Percentiles rank a stretch among this genome's conserved stretches.
These are phyloP conservation scores for Lunasporangiospora selenospora DNA, from an alignment of 192 early-diverging fungal species.

Conservation along the genomic window DNA sequence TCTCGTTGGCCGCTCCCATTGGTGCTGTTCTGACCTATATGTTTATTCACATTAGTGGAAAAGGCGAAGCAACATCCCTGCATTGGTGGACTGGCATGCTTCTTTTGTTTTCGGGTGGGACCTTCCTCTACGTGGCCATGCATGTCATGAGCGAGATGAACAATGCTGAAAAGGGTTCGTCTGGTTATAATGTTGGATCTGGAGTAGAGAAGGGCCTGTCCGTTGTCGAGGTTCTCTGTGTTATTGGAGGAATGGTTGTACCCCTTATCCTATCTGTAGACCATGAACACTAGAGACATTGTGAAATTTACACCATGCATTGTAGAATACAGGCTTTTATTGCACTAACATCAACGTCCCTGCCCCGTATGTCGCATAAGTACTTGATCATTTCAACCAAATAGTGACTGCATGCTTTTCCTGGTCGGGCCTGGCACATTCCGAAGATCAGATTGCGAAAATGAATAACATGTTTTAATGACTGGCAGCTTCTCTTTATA, in stretches of 20 bases:
- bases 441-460: too few relatives aligned
- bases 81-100: constrained; percentile 81
- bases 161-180: constrained; percentile 18
- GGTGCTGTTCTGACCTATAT: constrained; percentile 71
- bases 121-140: constrained; percentile 93
- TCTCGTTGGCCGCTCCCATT: constrained; percentile 86
- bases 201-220: constrained; percentile 36
- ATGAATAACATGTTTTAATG: too few relatives aligned
- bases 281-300: constrained; percentile 36
- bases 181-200: constrained; percentile 32
- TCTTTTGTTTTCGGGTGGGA: constrained; percentile 90
- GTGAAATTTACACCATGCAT: too few relatives aligned
- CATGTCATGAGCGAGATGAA: constrained; percentile 65
- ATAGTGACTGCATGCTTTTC: too few relatives aligned
- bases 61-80: constrained; percentile 50
- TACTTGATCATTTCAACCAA: too few relatives aligned
- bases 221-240: constrained; percentile 33
- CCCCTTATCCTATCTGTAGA: constrained; percentile 43
- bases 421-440: too few relatives aligned
- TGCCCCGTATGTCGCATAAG: too few relatives aligned
- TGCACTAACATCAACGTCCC: too few relatives aligned
- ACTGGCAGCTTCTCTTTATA: too few relatives aligned
- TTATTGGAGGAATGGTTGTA: constrained; percentile 45
- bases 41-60: constrained; percentile 48
- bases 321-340: too few relatives aligned